Percentiles rank a stretch among this genome's conserved stretches.
phyloP scores from a whole-genome alignment of 176 grass and related monocot species.

The Phragmites australis region DNA sequence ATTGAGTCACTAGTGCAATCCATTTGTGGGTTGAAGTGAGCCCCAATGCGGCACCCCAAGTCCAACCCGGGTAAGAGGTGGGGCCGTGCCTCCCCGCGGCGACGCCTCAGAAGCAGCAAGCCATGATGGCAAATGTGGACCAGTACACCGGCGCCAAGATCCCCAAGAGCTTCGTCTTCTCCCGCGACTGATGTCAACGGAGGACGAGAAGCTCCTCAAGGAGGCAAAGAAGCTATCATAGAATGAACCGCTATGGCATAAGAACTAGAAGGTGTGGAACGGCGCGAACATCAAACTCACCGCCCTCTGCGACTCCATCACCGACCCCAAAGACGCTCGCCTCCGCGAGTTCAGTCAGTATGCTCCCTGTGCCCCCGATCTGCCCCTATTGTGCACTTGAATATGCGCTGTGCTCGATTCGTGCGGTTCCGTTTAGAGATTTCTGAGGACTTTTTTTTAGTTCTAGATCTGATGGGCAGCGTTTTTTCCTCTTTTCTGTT shows the following conservation, averaged over 20 bases:
- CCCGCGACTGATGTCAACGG: conserved; percentile 99
- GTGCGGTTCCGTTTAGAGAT: conserved; percentile 12
- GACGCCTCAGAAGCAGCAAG: no score
- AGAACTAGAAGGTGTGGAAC: conserved; percentile 99
- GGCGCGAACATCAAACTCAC: conserved; percentile 97
- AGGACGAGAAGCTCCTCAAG: conserved; percentile 99
- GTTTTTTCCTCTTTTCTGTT: conserved; percentile 15
- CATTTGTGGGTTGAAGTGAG: no score
- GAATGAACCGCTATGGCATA: conserved; percentile 92
- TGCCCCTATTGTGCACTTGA: conserved; percentile 21
- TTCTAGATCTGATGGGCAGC: conserved; percentile 54
- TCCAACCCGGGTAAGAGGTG: no score
- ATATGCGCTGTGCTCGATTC: conserved; percentile 38
- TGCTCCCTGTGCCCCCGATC: conserved; percentile 17
- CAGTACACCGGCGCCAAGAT: no score
- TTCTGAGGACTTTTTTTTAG: background rate
- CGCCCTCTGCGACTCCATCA: conserved; percentile 78
- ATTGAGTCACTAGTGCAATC: no score
- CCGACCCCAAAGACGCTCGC: conserved; percentile 94
- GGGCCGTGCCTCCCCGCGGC: no score
- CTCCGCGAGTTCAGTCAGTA: conserved; percentile 89
- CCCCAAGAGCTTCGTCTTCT: no score
- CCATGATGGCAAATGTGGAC: no score
- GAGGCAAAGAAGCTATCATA: conserved; percentile 96
- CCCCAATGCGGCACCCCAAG: no score